Conservation (phyloP, 805 yeast species). For the Saccharomyces mikatae region DNA sequence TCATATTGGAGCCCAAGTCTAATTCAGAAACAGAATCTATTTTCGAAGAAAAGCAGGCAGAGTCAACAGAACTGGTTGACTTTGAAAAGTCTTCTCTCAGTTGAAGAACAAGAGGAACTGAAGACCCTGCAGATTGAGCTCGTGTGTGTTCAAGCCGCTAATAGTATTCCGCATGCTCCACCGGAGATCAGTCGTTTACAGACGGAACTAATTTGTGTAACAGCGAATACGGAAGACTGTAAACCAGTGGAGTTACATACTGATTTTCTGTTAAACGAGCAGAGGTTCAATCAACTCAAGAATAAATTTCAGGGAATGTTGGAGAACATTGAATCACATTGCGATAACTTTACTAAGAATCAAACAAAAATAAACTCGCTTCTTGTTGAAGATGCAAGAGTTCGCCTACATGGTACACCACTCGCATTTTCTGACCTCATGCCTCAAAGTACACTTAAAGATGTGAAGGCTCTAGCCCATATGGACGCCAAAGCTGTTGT, state of each 20-base stretch:
- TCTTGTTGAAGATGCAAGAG: neutral
- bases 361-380: neutral
- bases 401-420: neutral
- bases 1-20: conserved; percentile 28
- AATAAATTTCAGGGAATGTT: conserved; percentile 9
- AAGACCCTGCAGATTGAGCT: conserved; percentile 17
- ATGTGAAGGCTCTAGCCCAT: neutral
- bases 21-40: conserved; percentile 23
- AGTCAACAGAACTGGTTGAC: conserved; percentile 23
- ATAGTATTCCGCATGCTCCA: conserved; percentile 8
- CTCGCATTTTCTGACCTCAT: conserved; percentile 8
- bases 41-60: conserved; percentile 16
- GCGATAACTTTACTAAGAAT: neutral
- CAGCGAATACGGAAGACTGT: conserved; percentile 20
- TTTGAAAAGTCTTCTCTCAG: conserved; percentile 15
- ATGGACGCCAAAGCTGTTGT: neutral
- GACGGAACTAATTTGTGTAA: conserved; percentile 21
- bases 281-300: conserved; percentile 10
- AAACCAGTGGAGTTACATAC: conserved; percentile 27
- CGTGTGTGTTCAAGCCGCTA: conserved; percentile 17
- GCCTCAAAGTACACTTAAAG: neutral
- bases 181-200: conserved; percentile 17
- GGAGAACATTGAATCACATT: neutral
- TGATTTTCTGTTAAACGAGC: conserved; percentile 9
- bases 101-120: conserved; percentile 18